Evolutionary conservation across 805 yeast genomes (phyloP).

Genomic region (Lipomyces sp.): DNA sequence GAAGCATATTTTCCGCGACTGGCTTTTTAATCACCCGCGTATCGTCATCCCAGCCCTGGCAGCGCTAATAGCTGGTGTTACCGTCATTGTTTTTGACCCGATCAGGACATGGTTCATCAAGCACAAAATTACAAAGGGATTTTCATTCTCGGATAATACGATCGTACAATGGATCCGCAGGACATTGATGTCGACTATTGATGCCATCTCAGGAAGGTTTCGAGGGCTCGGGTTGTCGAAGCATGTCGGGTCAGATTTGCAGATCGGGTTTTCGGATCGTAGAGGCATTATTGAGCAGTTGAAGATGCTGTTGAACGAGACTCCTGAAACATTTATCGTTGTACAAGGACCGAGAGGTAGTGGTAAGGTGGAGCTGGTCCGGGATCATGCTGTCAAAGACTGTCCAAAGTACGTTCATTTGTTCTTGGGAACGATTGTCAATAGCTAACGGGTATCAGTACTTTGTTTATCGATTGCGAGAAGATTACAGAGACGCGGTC

Average conservation of each 20-base stretch:
- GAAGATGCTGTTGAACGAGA: slow-evolving; percentile 81
- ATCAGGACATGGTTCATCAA: slow-evolving; percentile 80
- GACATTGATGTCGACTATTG: slow-evolving; percentile 7
- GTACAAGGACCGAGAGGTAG: slow-evolving; percentile 93
- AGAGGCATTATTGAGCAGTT: slow-evolving; percentile 68
- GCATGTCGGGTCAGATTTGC: slow-evolving; percentile 10
- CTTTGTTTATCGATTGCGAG: slow-evolving; percentile 75
- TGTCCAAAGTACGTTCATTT: slow-evolving; percentile 48
- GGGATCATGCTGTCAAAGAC: slow-evolving; percentile 64
- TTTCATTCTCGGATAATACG: slow-evolving; percentile 44
- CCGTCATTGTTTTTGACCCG: slow-evolving; percentile 90
- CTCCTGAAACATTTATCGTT: slow-evolving; percentile 85
- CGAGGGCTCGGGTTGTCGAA: slow-evolving; percentile 8
- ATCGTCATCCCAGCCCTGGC: slow-evolving; percentile 79
- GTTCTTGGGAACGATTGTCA: background rate
- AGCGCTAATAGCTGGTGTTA: slow-evolving; percentile 77
- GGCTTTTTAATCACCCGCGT: slow-evolving; percentile 75
- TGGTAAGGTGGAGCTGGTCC: slow-evolving; percentile 83
- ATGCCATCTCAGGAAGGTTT: slow-evolving; percentile 17
- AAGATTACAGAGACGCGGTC: slow-evolving; percentile 70
- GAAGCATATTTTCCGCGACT: slow-evolving; percentile 59
- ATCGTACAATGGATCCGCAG: slow-evolving; percentile 44
- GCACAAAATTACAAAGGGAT: slow-evolving; percentile 60
- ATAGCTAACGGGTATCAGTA: slow-evolving; percentile 42
- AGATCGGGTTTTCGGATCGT: slow-evolving; percentile 67